Base-by-base conservation (phyloP, 1,284 basidiomycete genomes). In the Naganishia sp. region DNA sequence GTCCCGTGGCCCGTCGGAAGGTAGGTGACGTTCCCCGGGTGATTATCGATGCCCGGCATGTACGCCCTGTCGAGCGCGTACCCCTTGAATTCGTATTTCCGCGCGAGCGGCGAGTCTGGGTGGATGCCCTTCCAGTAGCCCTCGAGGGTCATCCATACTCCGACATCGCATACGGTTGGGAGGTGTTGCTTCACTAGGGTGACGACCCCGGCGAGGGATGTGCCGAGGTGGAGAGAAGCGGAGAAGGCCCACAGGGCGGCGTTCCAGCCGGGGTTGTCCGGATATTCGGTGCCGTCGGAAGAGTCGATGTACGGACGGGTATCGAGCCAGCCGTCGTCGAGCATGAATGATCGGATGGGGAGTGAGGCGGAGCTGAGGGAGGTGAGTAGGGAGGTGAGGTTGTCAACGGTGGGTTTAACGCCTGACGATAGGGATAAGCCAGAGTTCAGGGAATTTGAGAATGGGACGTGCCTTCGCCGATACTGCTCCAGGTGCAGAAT, bases 311-410 rank as follows among this genome's bases (percentile, higher is more conserved):
- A 54, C 49, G 56, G 13, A 28, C 60, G 39, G 61, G 67, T 46
- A 60, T 75, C 68, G 59, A 74, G 74, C 75, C 75, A 77, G n/a
- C 75, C 75, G 65, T 75, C 75, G 55, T 77, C 75, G 42, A 77
- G 73, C 23, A 77, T 64, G 65, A 72, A 75, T 1, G 71, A 70
- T 48, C 72, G 70, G 43, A 75, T 70, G 6, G 74, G 74, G 13
- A 72, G 1, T 16, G 16, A 15, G n/a, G 55, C 36, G 55, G 13
- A 13, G 15, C 25, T 44, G 36, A 68, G 65, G 1, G 63, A 56
- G 28, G 64, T 55, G 15, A 68, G 44, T 18, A 69, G 66, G 1
- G 57, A 15, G 0, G 44, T 13, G 15, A 71, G 54, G 48, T 66
- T 67, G 15, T 16, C 36, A 4, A 55, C 55, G 1, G 63, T 67